These are phyloP conservation scores for Endoconidiophora laricicola DNA, from an alignment of 2,329 filamentous ascomycete species.

Conservation along the genomic window DNA sequence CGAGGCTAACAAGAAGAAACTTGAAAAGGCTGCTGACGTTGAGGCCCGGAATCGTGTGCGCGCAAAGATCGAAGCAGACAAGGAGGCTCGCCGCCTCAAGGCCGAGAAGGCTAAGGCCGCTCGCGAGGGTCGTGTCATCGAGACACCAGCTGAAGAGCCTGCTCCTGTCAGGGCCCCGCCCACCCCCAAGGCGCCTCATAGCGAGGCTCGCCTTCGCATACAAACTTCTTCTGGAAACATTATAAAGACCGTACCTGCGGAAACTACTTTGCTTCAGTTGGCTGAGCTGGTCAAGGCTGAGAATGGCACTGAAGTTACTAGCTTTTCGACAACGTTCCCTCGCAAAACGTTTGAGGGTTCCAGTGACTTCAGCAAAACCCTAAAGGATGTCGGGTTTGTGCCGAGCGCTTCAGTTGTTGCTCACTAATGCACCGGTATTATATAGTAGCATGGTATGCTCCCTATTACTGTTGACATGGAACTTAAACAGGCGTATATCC, in stretches of 20 bases:
- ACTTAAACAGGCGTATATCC: too few species aligned
- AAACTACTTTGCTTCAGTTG: constrained; percentile 86
- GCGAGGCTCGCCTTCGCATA: constrained; percentile 64
- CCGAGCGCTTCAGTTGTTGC: constrained; percentile 63
- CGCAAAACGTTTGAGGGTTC: constrained; percentile 57
- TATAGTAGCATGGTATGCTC: too few species aligned
- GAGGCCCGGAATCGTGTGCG: constrained; percentile 80
- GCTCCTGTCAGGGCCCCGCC: constrained; percentile 30
- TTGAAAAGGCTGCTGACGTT: constrained; percentile 72
- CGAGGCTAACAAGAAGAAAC: constrained; percentile 69
- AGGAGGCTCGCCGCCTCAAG: constrained; percentile 71
- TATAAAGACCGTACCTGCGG: constrained; percentile 73
- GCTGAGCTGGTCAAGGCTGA: constrained; percentile 59
- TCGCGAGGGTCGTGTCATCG: constrained; percentile 53
- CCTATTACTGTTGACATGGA: too few species aligned
- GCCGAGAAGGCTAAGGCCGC: constrained; percentile 72
- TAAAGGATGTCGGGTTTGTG: constrained; percentile 81
- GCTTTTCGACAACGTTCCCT: constrained; percentile 76
- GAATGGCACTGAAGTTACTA: constrained; percentile 50
- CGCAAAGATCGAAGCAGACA: constrained; percentile 89
- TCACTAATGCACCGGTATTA: too few species aligned
- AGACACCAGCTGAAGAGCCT: constrained; percentile 24
- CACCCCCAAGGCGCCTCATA: constrained; percentile 47
- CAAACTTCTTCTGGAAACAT: constrained; percentile 61
- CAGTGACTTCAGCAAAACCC: constrained; percentile 68